phyloP scores from a whole-genome alignment of 2,329 filamentous ascomycete genomes.

The Gliomastix tumulicola region DNA sequence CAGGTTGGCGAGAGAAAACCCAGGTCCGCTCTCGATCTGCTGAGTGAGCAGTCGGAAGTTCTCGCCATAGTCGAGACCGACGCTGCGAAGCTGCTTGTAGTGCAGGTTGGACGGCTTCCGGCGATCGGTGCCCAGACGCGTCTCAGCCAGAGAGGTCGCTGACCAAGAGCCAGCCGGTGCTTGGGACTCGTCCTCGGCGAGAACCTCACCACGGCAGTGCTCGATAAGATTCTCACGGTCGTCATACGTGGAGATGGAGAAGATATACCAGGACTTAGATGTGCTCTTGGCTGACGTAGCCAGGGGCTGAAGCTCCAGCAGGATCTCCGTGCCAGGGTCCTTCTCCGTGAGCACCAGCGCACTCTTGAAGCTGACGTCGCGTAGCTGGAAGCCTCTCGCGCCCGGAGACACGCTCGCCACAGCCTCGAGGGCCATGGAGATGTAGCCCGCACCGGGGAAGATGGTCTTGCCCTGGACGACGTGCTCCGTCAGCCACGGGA shows the following conservation, averaged over 20 bases:
- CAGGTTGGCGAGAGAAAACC: neutral
- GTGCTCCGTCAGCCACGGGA: slow-evolving; percentile 24
- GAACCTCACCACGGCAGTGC: slow-evolving; percentile 13
- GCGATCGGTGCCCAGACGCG: neutral
- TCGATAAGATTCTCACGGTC: slow-evolving; percentile 11
- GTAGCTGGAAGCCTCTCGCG: slow-evolving; percentile 1
- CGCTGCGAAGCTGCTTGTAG: neutral
- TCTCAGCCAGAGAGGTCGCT: too few species aligned
- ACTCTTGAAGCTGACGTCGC: slow-evolving; percentile 6
- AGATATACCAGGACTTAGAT: slow-evolving; percentile 11
- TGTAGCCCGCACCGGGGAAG: slow-evolving; percentile 23
- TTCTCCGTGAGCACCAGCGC: slow-evolving; percentile 11
- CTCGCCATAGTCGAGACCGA: neutral
- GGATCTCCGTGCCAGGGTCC: slow-evolving; percentile 8
- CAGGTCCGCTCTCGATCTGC: neutral
- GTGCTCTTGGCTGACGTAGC: slow-evolving; percentile 9
- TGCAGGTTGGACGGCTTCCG: neutral
- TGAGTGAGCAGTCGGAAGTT: neutral
- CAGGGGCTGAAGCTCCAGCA: slow-evolving; percentile 9
- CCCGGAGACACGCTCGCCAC: slow-evolving; percentile 5
- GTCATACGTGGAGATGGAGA: slow-evolving; percentile 12
- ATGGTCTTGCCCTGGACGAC: slow-evolving; percentile 15
- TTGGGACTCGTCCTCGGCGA: neutral
- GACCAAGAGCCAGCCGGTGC: too few species aligned
- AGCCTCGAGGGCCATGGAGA: slow-evolving; percentile 24